Evolutionary conservation across 768 basidiomycete species (phyloP).

Genomic region (Russula virescens): DNA sequence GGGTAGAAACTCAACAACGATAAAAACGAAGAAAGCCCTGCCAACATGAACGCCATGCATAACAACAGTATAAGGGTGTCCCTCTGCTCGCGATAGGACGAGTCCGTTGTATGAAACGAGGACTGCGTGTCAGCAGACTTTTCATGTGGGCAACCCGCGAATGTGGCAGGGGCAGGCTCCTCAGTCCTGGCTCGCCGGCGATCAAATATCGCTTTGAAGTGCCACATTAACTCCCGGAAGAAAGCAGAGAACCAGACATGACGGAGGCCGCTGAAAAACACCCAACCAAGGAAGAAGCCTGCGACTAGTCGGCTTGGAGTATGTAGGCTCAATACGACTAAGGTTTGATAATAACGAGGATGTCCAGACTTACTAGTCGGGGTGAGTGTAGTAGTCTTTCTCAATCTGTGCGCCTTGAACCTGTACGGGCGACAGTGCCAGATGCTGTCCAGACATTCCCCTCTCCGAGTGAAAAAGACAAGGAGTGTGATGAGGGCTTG

Average conservation of each 20-base stretch:
- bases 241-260: conserved; percentile 28
- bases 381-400: conserved; percentile 1
- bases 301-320: conserved; percentile 34
- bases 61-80: conserved; percentile 8
- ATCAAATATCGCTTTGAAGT: neutral
- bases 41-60: conserved; percentile 24
- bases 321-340: neutral
- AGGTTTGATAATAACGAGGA: neutral
- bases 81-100: neutral
- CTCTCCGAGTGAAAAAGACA: neutral
- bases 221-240: conserved; percentile 18
- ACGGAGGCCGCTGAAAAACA: conserved; percentile 33
- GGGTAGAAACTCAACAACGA: conserved; percentile 15
- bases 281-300: conserved; percentile 39
- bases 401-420: neutral
- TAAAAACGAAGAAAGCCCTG: conserved; percentile 21
- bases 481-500: neutral
- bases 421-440: neutral
- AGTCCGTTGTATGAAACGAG: neutral
- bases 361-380: conserved; percentile 17
- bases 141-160: neutral
- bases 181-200: neutral
- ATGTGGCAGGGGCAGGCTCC: neutral
- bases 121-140: neutral
- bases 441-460: neutral